phyloP scores from a whole-genome alignment of 202 grass and related monocot genomes.

The Elaeis oleifera region DNA sequence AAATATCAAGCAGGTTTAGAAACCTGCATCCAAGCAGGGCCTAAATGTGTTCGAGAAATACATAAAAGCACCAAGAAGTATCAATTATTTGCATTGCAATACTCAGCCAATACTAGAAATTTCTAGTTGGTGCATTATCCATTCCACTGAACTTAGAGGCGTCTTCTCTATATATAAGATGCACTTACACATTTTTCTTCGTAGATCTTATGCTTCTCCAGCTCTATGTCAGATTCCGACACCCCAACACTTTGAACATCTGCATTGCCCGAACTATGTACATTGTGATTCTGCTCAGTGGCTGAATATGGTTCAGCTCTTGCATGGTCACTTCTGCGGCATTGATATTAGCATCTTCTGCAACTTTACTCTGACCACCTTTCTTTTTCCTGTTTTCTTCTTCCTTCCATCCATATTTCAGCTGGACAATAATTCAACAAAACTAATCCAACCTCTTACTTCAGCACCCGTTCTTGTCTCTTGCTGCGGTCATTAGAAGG shows the following conservation, averaged over 20 bases:
- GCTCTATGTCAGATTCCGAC: constrained; percentile 54
- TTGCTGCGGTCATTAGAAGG: not conserved
- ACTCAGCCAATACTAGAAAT: too few relatives aligned
- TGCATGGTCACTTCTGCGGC: constrained; percentile 33
- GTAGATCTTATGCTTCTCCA: constrained; percentile 36
- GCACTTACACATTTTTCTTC: constrained; percentile 68
- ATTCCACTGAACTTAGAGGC: too few relatives aligned
- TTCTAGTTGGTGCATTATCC: too few relatives aligned
- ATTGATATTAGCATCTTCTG: constrained; percentile 29
- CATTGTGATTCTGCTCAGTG: constrained; percentile 24
- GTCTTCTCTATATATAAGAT: too few relatives aligned
- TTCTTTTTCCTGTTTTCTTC: constrained; percentile 96
- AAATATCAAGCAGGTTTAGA: too few relatives aligned
- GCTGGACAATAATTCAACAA: not conserved
- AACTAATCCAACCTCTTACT: not conserved
- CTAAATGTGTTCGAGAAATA: too few relatives aligned
- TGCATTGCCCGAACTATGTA: constrained; percentile 23
- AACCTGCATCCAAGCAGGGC: too few relatives aligned
- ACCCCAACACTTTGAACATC: constrained; percentile 43
- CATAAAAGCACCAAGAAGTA: too few relatives aligned
- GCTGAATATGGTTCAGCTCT: constrained; percentile 31
- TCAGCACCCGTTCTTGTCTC: not conserved
- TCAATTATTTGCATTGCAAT: too few relatives aligned
- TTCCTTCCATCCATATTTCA: constrained; percentile 77
- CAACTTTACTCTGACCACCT: constrained; percentile 62